Evolutionary conservation across 805 yeast genomes (phyloP).

Genomic region (Wickerhamomyces rabaulensis): DNA sequence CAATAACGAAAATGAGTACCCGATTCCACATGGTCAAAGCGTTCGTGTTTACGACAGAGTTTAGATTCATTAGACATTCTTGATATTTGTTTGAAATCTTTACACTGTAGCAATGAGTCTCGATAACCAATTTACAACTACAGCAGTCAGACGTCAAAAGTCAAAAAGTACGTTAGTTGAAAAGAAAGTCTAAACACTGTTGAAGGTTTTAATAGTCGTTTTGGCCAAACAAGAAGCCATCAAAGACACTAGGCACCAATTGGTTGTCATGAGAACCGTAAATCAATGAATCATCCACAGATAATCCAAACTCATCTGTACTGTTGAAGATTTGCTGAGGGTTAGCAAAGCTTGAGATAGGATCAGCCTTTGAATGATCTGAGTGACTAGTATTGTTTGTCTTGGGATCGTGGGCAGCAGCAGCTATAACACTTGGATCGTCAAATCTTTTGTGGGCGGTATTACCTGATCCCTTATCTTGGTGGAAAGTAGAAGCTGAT

Average conservation of each 20-base stretch:
- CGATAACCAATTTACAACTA: too few species aligned
- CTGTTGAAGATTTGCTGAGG: not conserved
- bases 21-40: constrained; percentile 22
- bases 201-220: too few species aligned
- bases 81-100: too few species aligned
- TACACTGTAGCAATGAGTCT: too few species aligned
- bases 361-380: not conserved
- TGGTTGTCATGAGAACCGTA: not conserved
- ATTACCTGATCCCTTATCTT: too few species aligned
- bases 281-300: not conserved
- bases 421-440: not conserved
- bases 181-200: too few species aligned
- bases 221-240: not conserved
- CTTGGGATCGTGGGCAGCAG: not conserved
- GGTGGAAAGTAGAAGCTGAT: not conserved
- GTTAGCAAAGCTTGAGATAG: not conserved
- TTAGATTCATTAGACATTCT: not conserved
- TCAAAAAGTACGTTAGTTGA: too few species aligned
- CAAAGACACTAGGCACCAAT: not conserved
- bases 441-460: too few species aligned
- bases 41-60: not conserved
- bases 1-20: constrained; percentile 13
- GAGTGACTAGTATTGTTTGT: not conserved
- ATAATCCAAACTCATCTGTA: not conserved
- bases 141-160: too few species aligned